Evolutionary conservation across 768 basidiomycete genomes (phyloP).

Genomic region (Mycena epipterygia): DNA sequence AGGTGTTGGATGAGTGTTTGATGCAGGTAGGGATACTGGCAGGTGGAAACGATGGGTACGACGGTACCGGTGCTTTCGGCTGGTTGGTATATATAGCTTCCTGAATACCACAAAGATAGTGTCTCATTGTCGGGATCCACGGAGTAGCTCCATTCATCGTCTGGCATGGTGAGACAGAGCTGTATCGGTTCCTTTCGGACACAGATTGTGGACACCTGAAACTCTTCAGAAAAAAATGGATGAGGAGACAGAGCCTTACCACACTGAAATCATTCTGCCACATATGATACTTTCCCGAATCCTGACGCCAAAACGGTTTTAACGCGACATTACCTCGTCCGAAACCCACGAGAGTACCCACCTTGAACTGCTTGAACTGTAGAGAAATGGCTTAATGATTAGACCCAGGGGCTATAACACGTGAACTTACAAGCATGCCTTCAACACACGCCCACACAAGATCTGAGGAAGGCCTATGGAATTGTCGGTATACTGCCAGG

Average conservation of each 20-base stretch:
- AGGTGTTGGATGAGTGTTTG: neutral
- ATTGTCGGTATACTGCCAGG: neutral
- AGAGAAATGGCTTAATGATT: neutral
- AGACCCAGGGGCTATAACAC: neutral
- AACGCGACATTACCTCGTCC: no score
- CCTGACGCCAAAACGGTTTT: no score
- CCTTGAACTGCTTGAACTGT: conserved; percentile 16
- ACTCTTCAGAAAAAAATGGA: no score
- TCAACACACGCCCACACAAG: neutral
- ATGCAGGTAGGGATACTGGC: neutral
- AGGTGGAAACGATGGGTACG: neutral
- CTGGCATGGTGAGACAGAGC: neutral
- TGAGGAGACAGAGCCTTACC: no score
- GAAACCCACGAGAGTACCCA: neutral
- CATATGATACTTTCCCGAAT: neutral
- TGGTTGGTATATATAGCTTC: neutral
- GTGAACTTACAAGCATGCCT: neutral
- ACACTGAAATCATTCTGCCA: neutral
- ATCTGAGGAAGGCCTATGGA: neutral
- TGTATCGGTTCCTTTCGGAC: neutral
- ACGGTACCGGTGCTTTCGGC: neutral
- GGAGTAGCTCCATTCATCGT: neutral
- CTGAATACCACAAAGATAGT: neutral
- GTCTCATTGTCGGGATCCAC: neutral
- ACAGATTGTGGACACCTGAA: conserved; percentile 15